Evolutionary conservation across 495 filamentous ascomycete species (phyloP), one percentile per base, ranked within the genome.

Genomic region (Annulohypoxylon maeteangense): DNA sequence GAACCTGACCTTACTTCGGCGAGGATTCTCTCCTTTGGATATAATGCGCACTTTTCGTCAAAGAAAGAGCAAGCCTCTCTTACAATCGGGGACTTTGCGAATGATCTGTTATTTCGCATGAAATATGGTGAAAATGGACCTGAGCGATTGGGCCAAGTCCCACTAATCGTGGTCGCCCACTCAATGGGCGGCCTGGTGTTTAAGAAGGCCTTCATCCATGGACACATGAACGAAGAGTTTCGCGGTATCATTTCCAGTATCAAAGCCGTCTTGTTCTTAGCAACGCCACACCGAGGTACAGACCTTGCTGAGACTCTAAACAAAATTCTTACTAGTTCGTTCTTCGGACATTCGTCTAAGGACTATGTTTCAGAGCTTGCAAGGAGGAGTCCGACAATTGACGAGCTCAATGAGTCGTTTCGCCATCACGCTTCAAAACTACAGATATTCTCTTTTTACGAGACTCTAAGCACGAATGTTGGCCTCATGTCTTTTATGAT

Each of bases 321-420:
- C 16, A 54, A 32, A 27, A 23, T 54, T 23, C 29, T 54, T n/a
- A 32, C 50, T 3, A 16, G 25, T 29, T 54, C 50, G 4, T 2
- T 54, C 2, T 48, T 48, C 10, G 22, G 45, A 3, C 50, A 54
- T 16, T 54, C 50, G 4, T 14, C 50, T 1, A 54, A 54, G n/a
- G 29, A 54, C 2, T 54, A 31, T 18, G 20, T 54, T 18, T 54
- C 50, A 32, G 50, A 54, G 14, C 50, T 54, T 10, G 29, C 23
- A 31, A 31, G 20, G 12, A 54, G 25, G 3, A 31, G 25, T 23
- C 50, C 50, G 7, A 32, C 50, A 16, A 54, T 54, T 5, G 50
- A 54, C 14, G 50, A 54, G 12, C 50, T 54, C 23, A 54, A 54
- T 16, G 50, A 54, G 27, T 32, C 23, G 14, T 54, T 54, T 23